Evolutionary conservation across 306 rosid genomes (phyloP), one percentile per base, ranked within the genome.

Genomic region (Glycine latifolia): DNA sequence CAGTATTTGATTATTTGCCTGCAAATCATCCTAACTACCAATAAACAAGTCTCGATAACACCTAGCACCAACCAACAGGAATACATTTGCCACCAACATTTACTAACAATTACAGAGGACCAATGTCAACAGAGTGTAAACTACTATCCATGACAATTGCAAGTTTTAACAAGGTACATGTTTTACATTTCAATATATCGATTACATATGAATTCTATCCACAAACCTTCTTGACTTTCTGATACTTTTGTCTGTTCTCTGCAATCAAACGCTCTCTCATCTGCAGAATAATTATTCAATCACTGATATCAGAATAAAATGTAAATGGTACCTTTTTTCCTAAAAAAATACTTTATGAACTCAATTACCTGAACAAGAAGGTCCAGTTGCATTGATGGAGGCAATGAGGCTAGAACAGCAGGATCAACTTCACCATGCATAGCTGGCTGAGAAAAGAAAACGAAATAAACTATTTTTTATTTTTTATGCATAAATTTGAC

Each of bases 211-310:
- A 81, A 68, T 77, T 62, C 67, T 73, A 79, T 76, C 72, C 63
- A 90, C 92, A 78, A 6, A 94, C 98, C 99, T 92, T 95, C 89
- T 90, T 92, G 83, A 95, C 94, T 87, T 89, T 91, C 86, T 93
- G 97, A 86, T 95, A 93, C 91, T 90, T 95, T 48, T 92, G 99
- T 85, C 97, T 87, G 89, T 92, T 95, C 85, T 93, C 94, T 43
- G 97, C 97, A 85, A 92, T 91, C 82, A 91, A 74, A 62, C 91
- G 91, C 87, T 95, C 99, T 87, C 97, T 91, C 85, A 91, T 93
- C 99, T 95, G 89, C 68, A 71, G 60, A 61, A 67, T 62, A 58
- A 53, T 76, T 79, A 12, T 67, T 69, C 62, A 82, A 78, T 59
- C 67, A 81, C 16, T 46, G 37, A 73, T 71, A 65, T 82, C 73